Evolutionary conservation across 2,329 filamentous ascomycete species (phyloP), one percentile per base, ranked within the genome.

Genomic region (Arthroderma sp.): DNA sequence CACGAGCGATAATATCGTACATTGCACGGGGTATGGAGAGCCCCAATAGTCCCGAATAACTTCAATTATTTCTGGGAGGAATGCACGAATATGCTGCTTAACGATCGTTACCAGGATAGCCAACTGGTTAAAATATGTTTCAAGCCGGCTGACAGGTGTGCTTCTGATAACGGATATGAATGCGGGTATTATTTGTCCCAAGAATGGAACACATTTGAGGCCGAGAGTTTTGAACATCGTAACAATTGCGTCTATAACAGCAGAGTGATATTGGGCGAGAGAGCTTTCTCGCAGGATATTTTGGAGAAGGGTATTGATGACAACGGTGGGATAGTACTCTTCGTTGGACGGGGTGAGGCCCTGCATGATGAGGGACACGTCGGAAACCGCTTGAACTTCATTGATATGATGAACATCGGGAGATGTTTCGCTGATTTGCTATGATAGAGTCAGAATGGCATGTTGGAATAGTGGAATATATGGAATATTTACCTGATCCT

Each of bases 351-450:
- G 94, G 0, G 91, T 97, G 41, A 96, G 78, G 13, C 94, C 93
- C 43, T 88, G 90, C 91, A 98, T 98, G 79, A 98, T 97, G 31
- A 98, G 79, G 2, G 91, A 93, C 49, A 98, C 94, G 71, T 98
- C 93, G 0, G 91, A 95, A 65, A 95, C 78, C 7, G 77, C 76
- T 63, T 85, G 79, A n/a, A 81, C 77, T 67, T 86, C 83, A 49
- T 82, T 77, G 56, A 81, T 78, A 52, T 84, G 81, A 66, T 93
- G 87, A 62, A 86, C 81, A 67, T 96, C 91, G 0, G 90, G 89
- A 1, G 85, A 87, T 61, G 85, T 84, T 70, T 97, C 91, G 69
- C 94, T 88, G 55, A 95, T 90, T 75, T 95, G 88, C 74, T 80
- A 37, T 51, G 9, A 21, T 56, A 39, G 23, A 60, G 53, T 61